Percentiles rank a stretch among this genome's conserved stretches.
phyloP scores from a whole-genome alignment of 176 grass and related monocot genomes.

The Pontederia crassipes region DNA sequence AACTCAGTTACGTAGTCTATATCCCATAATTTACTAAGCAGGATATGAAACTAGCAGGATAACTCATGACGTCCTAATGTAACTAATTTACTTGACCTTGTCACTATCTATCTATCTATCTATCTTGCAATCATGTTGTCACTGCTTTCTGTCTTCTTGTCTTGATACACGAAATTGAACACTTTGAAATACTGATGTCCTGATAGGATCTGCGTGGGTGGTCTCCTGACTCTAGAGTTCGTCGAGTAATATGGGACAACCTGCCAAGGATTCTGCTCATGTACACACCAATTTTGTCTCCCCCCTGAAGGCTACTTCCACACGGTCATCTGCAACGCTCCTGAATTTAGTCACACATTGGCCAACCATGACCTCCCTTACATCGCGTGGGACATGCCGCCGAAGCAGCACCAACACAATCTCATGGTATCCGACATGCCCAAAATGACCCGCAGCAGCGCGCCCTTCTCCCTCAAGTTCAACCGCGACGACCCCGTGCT shows the following conservation, averaged over 20 bases:
- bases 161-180: no score
- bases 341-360: conserved; percentile 8
- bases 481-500: conserved; percentile 3
- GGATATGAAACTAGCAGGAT: no score
- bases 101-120: no score
- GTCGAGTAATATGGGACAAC: conserved; percentile 23
- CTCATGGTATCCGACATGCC: not conserved
- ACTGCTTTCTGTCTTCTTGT: no score
- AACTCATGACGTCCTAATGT: no score
- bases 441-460: conserved; percentile 5
- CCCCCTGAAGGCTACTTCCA: conserved; percentile 23
- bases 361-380: conserved; percentile 30
- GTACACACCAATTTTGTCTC: conserved; percentile 28
- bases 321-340: conserved; percentile 15
- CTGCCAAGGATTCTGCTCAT: conserved; percentile 26
- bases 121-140: no score
- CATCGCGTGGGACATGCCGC: conserved; percentile 18
- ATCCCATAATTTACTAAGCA: no score
- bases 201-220: conserved; percentile 20
- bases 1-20: no score
- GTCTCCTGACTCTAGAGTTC: conserved; percentile 12
- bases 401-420: conserved; percentile 13
- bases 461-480: conserved; percentile 24
- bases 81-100: no score
- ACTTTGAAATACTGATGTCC: no score